Percentiles rank a stretch among this genome's conserved stretches.
Evolutionary conservation across 73 alveolate species (phyloP).

Genomic region (Paramecium primaurelia): DNA sequence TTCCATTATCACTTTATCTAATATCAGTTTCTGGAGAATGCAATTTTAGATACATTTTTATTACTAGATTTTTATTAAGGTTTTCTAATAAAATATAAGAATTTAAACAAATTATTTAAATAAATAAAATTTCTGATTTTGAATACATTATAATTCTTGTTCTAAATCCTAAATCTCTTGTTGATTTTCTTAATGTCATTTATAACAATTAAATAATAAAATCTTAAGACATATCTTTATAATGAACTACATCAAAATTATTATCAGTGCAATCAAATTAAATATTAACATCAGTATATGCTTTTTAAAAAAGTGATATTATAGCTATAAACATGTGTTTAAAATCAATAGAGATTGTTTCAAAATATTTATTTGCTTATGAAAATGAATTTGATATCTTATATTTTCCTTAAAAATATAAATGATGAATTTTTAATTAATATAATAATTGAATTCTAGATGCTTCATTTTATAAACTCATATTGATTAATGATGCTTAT

Average conservation of each 20-base stretch:
- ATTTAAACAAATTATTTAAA: background rate
- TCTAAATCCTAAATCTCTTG: background rate
- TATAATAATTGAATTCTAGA: background rate
- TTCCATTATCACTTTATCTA: background rate
- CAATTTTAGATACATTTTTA: background rate
- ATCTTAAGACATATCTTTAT: background rate
- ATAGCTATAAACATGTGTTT: background rate
- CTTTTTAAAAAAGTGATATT: background rate
- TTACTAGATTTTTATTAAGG: background rate
- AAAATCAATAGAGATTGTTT: background rate
- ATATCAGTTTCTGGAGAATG: background rate
- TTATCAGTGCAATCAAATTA: background rate
- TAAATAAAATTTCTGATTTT: background rate
- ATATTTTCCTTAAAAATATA: slow-evolving; percentile 24
- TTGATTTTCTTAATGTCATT: background rate
- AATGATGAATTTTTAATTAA: background rate
- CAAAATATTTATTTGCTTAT: background rate
- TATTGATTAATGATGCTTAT: background rate
- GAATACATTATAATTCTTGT: background rate
- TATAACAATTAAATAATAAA: background rate
- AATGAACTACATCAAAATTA: background rate
- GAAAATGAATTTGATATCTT: background rate
- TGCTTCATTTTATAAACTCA: background rate
- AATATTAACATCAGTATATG: background rate
- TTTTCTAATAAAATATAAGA: background rate